Conservation (phyloP, 2,329 filamentous ascomycete species). For the Hawksworthiomyces lignivorus region DNA sequence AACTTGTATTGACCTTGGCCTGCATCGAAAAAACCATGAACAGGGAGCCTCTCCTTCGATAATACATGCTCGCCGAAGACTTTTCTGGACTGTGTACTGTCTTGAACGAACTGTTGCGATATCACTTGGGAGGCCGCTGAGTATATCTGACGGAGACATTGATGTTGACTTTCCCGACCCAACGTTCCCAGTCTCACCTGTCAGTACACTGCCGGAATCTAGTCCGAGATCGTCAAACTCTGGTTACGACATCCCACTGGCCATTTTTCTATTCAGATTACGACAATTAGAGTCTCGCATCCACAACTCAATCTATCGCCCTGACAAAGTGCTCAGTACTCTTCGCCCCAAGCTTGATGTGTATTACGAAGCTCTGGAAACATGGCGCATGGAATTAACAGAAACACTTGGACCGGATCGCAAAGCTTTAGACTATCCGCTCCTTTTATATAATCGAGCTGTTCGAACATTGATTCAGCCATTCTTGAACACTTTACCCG, state of each 20-base stretch:
- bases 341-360: constrained; percentile 39
- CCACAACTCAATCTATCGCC: constrained; percentile 43
- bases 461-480: constrained; percentile 43
- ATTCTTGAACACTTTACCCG: constrained; percentile 37
- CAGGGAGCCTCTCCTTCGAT: neutral
- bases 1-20: constrained; percentile 42
- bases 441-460: constrained; percentile 42
- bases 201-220: too few relatives aligned
- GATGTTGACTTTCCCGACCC: constrained; percentile 35
- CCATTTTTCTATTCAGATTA: constrained; percentile 36
- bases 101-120: constrained; percentile 41
- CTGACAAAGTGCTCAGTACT: constrained; percentile 35
- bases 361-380: constrained; percentile 36
- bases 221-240: too few relatives aligned
- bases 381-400: constrained; percentile 25
- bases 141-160: constrained; percentile 42
- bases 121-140: constrained; percentile 42
- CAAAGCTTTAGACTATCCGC: constrained; percentile 35
- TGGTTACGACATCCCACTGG: constrained; percentile 32
- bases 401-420: neutral
- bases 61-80: constrained; percentile 32
- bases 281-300: constrained; percentile 41
- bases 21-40: constrained; percentile 27
- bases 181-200: neutral
- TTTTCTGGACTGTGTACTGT: constrained; percentile 46